Conservation (phyloP, 2,329 filamentous ascomycete species). For the Colletotrichum salicis region DNA sequence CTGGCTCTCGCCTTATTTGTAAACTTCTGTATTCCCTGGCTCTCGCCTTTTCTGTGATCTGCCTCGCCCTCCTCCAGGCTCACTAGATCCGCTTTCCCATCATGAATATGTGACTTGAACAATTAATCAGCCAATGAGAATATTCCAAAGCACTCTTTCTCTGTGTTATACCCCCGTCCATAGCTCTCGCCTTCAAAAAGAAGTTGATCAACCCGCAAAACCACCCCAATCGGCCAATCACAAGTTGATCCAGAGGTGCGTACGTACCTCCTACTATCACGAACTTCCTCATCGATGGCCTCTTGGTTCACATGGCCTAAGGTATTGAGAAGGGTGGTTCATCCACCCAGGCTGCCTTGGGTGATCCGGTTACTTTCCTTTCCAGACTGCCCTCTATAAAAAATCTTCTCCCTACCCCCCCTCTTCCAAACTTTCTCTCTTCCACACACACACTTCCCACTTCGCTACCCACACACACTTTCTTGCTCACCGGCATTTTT, state of each 20-base stretch:
- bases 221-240: slow-evolving; percentile 6
- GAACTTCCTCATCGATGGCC: not conserved
- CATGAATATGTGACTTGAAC: no score
- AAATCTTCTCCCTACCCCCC: not conserved
- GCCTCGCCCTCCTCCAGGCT: no score
- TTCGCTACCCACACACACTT: not conserved
- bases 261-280: not conserved
- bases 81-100: no score
- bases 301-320: not conserved
- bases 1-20: no score
- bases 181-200: not conserved
- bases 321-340: not conserved
- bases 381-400: not conserved
- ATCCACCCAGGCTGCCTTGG: not conserved
- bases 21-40: no score
- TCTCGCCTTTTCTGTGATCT: no score
- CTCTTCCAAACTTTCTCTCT: not conserved
- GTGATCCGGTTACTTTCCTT: not conserved
- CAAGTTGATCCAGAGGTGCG: not conserved
- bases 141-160: not conserved
- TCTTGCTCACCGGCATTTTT: not conserved
- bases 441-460: not conserved
- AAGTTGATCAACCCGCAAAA: not conserved
- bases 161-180: not conserved
- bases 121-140: not conserved